Evolutionary conservation across 176 grass and related monocot genomes (phyloP).

Genomic region (Avena eriantha): DNA sequence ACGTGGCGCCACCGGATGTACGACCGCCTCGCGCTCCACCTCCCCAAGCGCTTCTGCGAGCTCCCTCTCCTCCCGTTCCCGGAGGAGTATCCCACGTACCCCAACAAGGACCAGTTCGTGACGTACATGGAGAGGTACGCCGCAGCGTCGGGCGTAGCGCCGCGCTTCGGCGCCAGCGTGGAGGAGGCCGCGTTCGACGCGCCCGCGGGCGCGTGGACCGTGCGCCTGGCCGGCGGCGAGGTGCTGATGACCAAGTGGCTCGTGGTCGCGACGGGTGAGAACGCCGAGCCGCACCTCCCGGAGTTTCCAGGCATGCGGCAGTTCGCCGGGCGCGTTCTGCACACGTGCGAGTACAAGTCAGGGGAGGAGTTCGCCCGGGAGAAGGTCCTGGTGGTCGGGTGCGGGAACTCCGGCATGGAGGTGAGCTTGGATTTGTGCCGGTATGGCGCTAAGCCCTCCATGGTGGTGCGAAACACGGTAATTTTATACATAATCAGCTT

Average conservation of each 20-base stretch:
- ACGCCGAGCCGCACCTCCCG: slow-evolving; percentile 74
- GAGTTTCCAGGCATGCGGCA: slow-evolving; percentile 44
- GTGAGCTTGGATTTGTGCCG: slow-evolving; percentile 92
- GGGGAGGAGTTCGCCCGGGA: slow-evolving; percentile 65
- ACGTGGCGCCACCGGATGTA: slow-evolving; percentile 91
- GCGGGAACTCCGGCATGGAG: slow-evolving; percentile 99
- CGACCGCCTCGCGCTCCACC: slow-evolving; percentile 91
- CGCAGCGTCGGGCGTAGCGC: slow-evolving; percentile 52
- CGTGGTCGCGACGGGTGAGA: slow-evolving; percentile 91
- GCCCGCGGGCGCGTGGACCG: slow-evolving; percentile 52
- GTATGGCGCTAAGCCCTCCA: slow-evolving; percentile 63
- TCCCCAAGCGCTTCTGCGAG: slow-evolving; percentile 93
- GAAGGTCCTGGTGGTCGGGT: slow-evolving; percentile 89
- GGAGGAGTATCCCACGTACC: slow-evolving; percentile 67
- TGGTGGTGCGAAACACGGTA: slow-evolving; percentile 95
- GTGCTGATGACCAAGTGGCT: slow-evolving; percentile 74
- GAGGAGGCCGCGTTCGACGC: slow-evolving; percentile 62
- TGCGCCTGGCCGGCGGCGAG: slow-evolving; percentile 48
- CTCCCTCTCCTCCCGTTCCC: slow-evolving; percentile 86
- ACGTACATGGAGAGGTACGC: slow-evolving; percentile 83
- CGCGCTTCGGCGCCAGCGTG: slow-evolving; percentile 70
- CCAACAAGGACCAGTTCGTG: slow-evolving; percentile 88
- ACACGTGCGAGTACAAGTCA: slow-evolving; percentile 89
- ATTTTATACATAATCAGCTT: not conserved
- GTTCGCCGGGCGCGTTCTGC: slow-evolving; percentile 61